Evolutionary conservation across 2,329 filamentous ascomycete genomes (phyloP), one percentile per base, ranked within the genome.

Genomic region (Fusarium napiforme): DNA sequence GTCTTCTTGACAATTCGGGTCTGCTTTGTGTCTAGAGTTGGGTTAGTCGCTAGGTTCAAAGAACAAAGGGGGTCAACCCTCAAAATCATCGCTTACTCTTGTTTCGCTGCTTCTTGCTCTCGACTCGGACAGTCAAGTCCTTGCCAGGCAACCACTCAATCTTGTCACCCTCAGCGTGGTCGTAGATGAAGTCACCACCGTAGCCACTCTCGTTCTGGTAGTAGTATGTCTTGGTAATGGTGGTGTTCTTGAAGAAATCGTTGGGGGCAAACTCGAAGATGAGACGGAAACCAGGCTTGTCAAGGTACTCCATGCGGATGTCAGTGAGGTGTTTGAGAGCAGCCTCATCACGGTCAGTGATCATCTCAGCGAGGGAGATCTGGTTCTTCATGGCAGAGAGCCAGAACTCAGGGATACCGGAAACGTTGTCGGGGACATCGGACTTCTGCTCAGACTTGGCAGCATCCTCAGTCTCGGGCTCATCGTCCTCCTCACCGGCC

Each of bases 321-420:
- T 99, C 96, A 76, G 89, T 92, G 65, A 99, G 88, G 81, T 92
- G 89, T 86, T 97, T 97, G 66, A 99, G 92, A 60, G 95, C 96
- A 77, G 90, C 91, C 89, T 99, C 96, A 82, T 99, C 96, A 75
- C 95, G 93, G 79, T 98, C 96, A 79, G 96, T 99, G 83, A 99
- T 98, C 91, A 98, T 97, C 85, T 99, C 97, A 64, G 96, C 94
- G 64, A 99, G 91, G 36, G 95, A 97, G 79, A 96, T 91, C 83
- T 98, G 96, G 88, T 99, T 99, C 90, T 99, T 99, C 96, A 99
- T 98, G 78, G 97, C 96, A 71, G 96, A 98, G 57, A 99, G 89
- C 96, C 96, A 99, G 89, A 99, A 99, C 85, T 99, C 96, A 73
- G 96, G 96, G 73, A 99, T 98, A 84, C 96, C 96, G 79, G 91